Base-by-base conservation (phyloP, 306 rosid species). In the Nissolia schottii region DNA sequence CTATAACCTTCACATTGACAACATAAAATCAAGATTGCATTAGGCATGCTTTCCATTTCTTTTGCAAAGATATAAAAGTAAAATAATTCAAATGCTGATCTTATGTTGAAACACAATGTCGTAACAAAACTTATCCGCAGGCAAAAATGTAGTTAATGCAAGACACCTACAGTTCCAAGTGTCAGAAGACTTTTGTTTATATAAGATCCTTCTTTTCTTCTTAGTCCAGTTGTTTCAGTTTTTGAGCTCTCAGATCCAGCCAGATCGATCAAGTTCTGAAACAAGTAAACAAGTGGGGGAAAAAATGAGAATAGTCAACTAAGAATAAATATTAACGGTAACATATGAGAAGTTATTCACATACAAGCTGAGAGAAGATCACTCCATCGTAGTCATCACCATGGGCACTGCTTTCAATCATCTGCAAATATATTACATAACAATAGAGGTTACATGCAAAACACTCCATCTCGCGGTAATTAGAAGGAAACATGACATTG, bases 171-270 rank as follows among this genome's bases (percentile, higher is more conserved):
- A 35, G 99, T 95, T 88, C 99, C 99, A 78, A 95, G 97, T 58
- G 99, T 95, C 81, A 95, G 77, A 78, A 95, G 99, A 66, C 99
- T 95, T 85, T 95, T 95, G 85, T 95, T 95, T 77, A 95, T 95
- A 80, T 92, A 95, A 70, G 99, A 87, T 84, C 99, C 99, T 80
- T 95, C 99, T 86, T 95, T 95, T 79, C 99, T 88, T 78, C 97
- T 84, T 40, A 92, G 77, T 56, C 99, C 99, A 74, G 97, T 95
- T 38, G 99, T 95, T 81, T 95, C 97, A 10, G 96, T 85, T 85
- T 95, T 95, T 3, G 99, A 95, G 87, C 99, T 95, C 86, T 95
- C 99, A 51, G 99, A 95, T 71, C 99, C 99, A 80, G 99, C 99
- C 35, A 95, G 88, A 87, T 95, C 99, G 12, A 95, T 95, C 85